Percentiles rank a stretch among this genome's conserved stretches.
phyloP scores from a whole-genome alignment of 306 rosid species.

The Ormosia semicastrata region DNA sequence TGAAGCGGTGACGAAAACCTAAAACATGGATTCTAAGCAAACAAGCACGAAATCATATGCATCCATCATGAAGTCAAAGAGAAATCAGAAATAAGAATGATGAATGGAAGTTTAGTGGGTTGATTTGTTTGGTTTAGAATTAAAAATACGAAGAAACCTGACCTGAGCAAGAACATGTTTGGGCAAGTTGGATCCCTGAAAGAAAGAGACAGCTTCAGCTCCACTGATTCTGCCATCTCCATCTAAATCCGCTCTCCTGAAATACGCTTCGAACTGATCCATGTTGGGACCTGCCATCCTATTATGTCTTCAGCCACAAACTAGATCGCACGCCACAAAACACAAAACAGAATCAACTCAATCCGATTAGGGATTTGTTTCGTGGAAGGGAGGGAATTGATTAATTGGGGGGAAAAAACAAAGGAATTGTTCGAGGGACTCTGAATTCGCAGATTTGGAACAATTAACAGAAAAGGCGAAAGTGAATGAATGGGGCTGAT shows the following conservation, averaged over 20 bases:
- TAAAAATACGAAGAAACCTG: background rate
- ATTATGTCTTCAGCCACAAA: background rate
- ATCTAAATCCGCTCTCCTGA: slow-evolving; percentile 88
- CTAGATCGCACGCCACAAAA: slow-evolving; percentile 26
- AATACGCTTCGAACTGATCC: slow-evolving; percentile 86
- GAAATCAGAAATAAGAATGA: background rate
- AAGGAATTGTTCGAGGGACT: background rate
- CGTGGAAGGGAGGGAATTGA: slow-evolving; percentile 21
- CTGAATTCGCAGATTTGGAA: slow-evolving; percentile 25
- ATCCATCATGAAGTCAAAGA: background rate
- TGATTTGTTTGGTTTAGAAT: background rate
- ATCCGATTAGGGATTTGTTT: slow-evolving; percentile 30
- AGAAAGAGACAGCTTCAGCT: slow-evolving; percentile 84
- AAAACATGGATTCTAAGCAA: background rate
- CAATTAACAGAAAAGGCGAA: background rate
- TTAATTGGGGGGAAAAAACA: background rate
- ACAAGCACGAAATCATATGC: background rate
- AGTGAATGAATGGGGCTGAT: background rate
- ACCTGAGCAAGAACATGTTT: slow-evolving; percentile 93
- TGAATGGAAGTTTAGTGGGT: slow-evolving; percentile 1
- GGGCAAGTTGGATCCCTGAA: slow-evolving; percentile 80
- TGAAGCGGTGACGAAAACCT: background rate
- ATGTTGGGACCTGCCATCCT: slow-evolving; percentile 49
- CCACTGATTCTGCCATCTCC: slow-evolving; percentile 98
- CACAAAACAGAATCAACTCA: slow-evolving; percentile 7